A percentile compares a stretch with the other conserved stretches of the same genome.
These are phyloP conservation scores for Saxophila tyrrhenica DNA, from an alignment of 495 filamentous ascomycete genomes.

Conservation along the genomic window DNA sequence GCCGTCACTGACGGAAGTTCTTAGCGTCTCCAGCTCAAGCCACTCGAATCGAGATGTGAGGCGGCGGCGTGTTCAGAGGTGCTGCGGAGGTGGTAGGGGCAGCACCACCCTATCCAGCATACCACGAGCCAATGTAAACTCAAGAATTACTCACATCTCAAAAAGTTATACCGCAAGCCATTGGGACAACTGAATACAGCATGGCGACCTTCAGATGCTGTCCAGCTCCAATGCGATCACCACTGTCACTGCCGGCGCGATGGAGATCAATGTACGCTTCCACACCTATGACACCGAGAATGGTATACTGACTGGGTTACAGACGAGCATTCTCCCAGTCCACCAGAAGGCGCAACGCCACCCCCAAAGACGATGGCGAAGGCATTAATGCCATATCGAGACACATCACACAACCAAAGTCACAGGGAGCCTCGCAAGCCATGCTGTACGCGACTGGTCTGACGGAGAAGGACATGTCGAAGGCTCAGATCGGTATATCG, in stretches of 20 bases:
- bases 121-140: not conserved
- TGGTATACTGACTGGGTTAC: not conserved
- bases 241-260: conserved; percentile 14
- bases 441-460: conserved; percentile 96
- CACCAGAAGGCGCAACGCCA: conserved; percentile 1
- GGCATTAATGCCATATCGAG: conserved; percentile 70
- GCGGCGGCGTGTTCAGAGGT: too few relatives aligned
- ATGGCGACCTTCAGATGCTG: not conserved
- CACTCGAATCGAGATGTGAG: too few relatives aligned
- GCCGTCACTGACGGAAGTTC: too few relatives aligned
- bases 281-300: not conserved
- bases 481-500: conserved; percentile 93
- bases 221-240: conserved; percentile 4
- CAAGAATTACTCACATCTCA: not conserved
- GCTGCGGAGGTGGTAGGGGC: not conserved
- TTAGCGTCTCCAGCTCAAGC: too few relatives aligned
- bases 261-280: conserved; percentile 8
- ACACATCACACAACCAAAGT: conserved; percentile 84
- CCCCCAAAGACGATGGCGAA: conserved; percentile 14
- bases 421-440: conserved; percentile 94
- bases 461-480: conserved; percentile 71
- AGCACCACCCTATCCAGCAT: not conserved
- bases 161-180: not conserved
- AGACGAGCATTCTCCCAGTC: conserved; percentile 17
- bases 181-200: not conserved